A percentile compares a stretch with the other conserved stretches of the same genome.
Evolutionary conservation across 257 asterid genomes (phyloP).

Genomic region (Fraxinus quadrangulata): DNA sequence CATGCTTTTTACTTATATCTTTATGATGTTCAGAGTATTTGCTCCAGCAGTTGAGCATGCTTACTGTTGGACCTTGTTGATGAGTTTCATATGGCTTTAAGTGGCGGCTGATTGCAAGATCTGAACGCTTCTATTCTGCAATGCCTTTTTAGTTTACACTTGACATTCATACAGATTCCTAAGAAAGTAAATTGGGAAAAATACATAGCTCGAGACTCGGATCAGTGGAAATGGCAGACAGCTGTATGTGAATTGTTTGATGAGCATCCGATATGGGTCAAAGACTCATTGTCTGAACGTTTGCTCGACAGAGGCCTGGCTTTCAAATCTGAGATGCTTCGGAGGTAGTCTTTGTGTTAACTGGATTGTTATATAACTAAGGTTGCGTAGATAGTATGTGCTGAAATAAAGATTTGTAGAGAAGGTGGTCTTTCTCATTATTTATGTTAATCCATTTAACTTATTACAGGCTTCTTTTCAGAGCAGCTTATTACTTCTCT

Average conservation of each 20-base stretch:
- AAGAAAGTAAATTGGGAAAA: conserved; percentile 91
- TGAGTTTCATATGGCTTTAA: conserved; percentile 1
- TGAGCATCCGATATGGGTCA: conserved; percentile 88
- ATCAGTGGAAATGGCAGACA: conserved; percentile 73
- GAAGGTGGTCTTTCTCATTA: conserved; percentile 16
- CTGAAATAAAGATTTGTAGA: not conserved
- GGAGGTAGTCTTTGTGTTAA: conserved; percentile 50
- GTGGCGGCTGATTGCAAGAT: not conserved
- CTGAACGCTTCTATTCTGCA: conserved; percentile 16
- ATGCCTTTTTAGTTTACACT: conserved; percentile 49
- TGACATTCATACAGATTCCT: conserved; percentile 87
- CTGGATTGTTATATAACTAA: conserved; percentile 24
- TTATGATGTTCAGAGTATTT: not conserved
- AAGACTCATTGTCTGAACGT: conserved; percentile 64
- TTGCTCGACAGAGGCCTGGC: conserved; percentile 62
- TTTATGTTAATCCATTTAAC: conserved; percentile 29
- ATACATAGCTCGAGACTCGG: conserved; percentile 57
- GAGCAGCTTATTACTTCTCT: conserved; percentile 87
- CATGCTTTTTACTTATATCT: not conserved
- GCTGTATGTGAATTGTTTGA: conserved; percentile 76
- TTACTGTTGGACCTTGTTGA: not conserved
- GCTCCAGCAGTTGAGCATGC: conserved; percentile 5
- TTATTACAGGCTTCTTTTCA: conserved; percentile 70
- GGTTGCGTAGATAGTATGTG: conserved; percentile 18
- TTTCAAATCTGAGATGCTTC: conserved; percentile 49